These are phyloP conservation scores for Wickerhamomyces tratensis DNA, from an alignment of 805 yeast genomes.

Conservation along the genomic window DNA sequence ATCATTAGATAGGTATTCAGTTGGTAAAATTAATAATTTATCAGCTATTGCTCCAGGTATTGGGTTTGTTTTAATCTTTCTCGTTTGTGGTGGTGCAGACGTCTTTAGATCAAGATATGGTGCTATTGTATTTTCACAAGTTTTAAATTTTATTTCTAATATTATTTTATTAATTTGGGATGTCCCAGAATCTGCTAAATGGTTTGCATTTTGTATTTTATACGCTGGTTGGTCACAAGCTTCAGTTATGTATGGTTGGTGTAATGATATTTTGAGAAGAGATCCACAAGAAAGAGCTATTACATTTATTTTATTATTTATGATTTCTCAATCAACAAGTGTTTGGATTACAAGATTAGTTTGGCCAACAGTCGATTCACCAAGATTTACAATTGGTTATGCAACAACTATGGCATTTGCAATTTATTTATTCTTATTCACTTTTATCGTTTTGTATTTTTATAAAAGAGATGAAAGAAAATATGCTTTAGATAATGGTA, in stretches of 20 bases:
- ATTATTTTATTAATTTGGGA: constrained; percentile 46
- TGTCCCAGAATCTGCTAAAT: constrained; percentile 42
- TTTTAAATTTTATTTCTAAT: constrained; percentile 42
- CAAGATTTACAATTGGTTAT: constrained; percentile 45
- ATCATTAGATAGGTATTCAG: constrained; percentile 26
- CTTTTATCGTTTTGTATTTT: constrained; percentile 17
- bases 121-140: constrained; percentile 42
- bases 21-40: constrained; percentile 34
- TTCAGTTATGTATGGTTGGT: constrained; percentile 49
- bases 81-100: constrained; percentile 30
- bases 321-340: constrained; percentile 41
- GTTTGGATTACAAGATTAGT: constrained; percentile 36
- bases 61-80: constrained; percentile 20
- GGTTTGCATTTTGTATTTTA: constrained; percentile 51
- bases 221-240: constrained; percentile 56
- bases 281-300: constrained; percentile 45
- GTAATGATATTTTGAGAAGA: constrained; percentile 44
- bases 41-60: constrained; percentile 47
- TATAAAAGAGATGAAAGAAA: constrained; percentile 30
- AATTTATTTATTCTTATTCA: constrained; percentile 11
- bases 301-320: constrained; percentile 40
- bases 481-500: constrained; percentile 27
- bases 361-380: constrained; percentile 39
- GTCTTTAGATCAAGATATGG: constrained; percentile 42
- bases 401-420: constrained; percentile 26